Evolutionary conservation across 2,329 filamentous ascomycete genomes (phyloP).

Genomic region (Talaromyces sp.): DNA sequence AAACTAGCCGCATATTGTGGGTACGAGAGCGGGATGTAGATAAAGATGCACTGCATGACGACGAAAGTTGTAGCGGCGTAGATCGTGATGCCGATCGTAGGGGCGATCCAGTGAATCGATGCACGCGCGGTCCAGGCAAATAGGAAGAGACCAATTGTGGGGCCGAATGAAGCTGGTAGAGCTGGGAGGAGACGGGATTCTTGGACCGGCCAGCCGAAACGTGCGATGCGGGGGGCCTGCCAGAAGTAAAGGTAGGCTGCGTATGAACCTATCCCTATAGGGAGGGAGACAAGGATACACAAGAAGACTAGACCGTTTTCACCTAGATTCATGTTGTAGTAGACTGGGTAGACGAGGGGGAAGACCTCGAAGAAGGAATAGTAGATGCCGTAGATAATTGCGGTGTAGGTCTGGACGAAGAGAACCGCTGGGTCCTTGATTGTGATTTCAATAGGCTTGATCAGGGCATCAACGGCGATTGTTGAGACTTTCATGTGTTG

Average conservation of each 20-base stretch:
- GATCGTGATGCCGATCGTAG: constrained; percentile 44
- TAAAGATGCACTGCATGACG: constrained; percentile 47
- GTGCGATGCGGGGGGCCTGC: constrained; percentile 55
- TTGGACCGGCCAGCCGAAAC: constrained; percentile 54
- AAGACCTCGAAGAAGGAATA: constrained; percentile 68
- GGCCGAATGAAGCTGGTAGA: constrained; percentile 55
- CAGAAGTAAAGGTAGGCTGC: constrained; percentile 56
- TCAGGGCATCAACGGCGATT: constrained; percentile 24
- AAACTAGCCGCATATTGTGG: constrained; percentile 38
- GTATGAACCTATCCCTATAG: constrained; percentile 56
- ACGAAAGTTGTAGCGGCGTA: constrained; percentile 43
- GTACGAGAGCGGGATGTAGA: constrained; percentile 42
- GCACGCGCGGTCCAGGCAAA: constrained; percentile 38
- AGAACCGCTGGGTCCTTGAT: constrained; percentile 65
- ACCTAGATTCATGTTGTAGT: constrained; percentile 63
- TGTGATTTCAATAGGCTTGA: constrained; percentile 61
- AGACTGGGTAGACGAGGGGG: constrained; percentile 62
- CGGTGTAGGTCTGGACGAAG: constrained; percentile 66
- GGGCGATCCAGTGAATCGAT: constrained; percentile 41
- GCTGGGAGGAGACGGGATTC: constrained; percentile 60
- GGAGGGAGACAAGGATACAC: constrained; percentile 60
- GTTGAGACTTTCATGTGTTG: constrained; percentile 20
- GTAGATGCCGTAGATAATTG: constrained; percentile 57
- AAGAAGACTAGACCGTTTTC: constrained; percentile 64
- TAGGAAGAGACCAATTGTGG: constrained; percentile 63